phyloP scores from a whole-genome alignment of 768 basidiomycete species.

The Leccinum variicolor region DNA sequence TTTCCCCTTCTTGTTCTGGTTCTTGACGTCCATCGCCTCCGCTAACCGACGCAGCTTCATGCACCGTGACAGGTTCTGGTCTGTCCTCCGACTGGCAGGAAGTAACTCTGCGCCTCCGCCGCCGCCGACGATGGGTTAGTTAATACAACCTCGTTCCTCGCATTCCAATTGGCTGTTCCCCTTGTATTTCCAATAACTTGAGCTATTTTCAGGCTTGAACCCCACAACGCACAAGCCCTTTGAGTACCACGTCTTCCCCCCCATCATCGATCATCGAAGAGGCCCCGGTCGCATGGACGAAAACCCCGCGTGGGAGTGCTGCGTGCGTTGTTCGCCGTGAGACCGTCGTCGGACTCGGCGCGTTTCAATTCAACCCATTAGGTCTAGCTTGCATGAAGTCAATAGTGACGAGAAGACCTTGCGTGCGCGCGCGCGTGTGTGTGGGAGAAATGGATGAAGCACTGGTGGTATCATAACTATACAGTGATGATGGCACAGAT shows the following conservation, averaged over 20 bases:
- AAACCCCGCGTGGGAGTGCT: background rate
- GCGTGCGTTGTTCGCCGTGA: background rate
- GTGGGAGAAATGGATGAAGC: background rate
- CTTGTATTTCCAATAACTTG: background rate
- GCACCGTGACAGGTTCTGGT: background rate
- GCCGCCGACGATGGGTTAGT: background rate
- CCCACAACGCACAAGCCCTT: background rate
- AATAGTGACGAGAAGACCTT: background rate
- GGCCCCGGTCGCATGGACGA: background rate
- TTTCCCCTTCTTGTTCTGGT: background rate
- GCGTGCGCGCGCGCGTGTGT: background rate
- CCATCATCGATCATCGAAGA: background rate
- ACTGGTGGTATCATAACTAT: background rate
- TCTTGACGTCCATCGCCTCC: background rate
- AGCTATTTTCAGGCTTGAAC: background rate
- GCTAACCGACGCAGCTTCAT: background rate
- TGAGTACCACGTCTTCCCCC: no score
- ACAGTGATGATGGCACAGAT: background rate
- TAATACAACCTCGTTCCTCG: background rate
- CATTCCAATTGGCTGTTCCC: background rate
- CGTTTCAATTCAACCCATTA: slow-evolving; percentile 12
- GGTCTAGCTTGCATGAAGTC: background rate
- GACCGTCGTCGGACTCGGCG: background rate
- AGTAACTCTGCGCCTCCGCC: background rate
- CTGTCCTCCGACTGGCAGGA: background rate